Base-by-base conservation (phyloP, 345 rosid species). In the Cardamine resedifolia region DNA sequence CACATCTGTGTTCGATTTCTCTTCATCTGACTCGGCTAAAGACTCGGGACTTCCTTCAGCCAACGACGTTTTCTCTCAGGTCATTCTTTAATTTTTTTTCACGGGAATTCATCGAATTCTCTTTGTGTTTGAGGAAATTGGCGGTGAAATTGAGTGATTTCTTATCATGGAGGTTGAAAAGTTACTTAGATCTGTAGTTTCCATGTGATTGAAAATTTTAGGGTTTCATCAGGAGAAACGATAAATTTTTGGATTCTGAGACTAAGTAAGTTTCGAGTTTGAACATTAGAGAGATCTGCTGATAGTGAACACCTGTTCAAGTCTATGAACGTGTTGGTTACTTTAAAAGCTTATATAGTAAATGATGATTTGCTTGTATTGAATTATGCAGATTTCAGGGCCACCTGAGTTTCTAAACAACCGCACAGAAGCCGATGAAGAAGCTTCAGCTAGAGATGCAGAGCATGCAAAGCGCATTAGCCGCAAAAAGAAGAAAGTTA, bases 401-500 rank as follows among this genome's bases (percentile, higher is more conserved):
- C 97, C 97, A 5, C 98, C 97, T 0, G 85, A 83, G 80, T 91
- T 94, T 83, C 92, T 94, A 39, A 89, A 83, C 66, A 83, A 89
- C 78, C 70, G 82, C 0, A 85, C 86, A 5, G 92, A 86, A 64
- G 86, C 88, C 4, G 95, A 86, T 72, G 82, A 78, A 58, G 73
- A 81, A 56, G 73, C 79, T 58, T 62, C 76, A 9, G 80, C 71
- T 14, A 86, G 73, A 71, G 89, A 85, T 58, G 76, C 68, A 15
- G 85, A 84, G n/a, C 78, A 63, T 56, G 79, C 85, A 27, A 72
- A 81, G 60, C 90, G 81, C 24, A 74, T 85, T 41, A 81, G 81
- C 10, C 85, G 84, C 68, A 83, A 77, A 71, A 82, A 85, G 60
- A 86, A 86, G 84, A 88, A 90, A 74, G 85, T 81, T 73, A 76